A percentile compares a stretch with the other conserved stretches of the same genome.
These are phyloP conservation scores for Dactylellina drechsleri DNA, from an alignment of 2,329 filamentous ascomycete species.

Conservation along the genomic window DNA sequence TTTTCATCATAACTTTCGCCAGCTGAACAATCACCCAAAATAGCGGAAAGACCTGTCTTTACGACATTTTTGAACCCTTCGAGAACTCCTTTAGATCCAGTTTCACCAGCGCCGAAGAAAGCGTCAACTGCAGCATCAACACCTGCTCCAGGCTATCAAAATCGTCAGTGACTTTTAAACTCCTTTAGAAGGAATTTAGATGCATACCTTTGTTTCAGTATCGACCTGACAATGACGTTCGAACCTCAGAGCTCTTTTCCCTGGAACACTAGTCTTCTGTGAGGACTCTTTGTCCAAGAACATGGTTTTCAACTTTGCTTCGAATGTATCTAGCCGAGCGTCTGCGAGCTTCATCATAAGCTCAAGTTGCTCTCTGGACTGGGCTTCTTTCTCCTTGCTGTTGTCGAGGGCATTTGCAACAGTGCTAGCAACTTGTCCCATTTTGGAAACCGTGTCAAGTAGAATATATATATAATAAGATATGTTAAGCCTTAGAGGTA, in stretches of 20 bases:
- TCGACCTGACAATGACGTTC: background rate
- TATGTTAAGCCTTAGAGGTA: no score
- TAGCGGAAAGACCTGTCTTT: background rate
- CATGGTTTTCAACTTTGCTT: background rate
- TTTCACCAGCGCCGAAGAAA: background rate
- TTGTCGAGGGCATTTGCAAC: conserved; percentile 1
- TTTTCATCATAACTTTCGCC: conserved; percentile 3
- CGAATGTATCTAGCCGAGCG: background rate
- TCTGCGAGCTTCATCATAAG: conserved; percentile 7
- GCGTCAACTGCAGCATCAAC: background rate
- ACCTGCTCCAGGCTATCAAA: background rate
- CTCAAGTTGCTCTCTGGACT: background rate
- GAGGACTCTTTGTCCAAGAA: background rate
- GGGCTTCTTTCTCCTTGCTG: conserved; percentile 2
- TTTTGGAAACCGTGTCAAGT: background rate
- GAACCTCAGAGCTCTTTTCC: conserved; percentile 1
- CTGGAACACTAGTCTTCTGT: conserved; percentile 6
- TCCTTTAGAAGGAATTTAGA: background rate
- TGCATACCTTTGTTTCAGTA: background rate
- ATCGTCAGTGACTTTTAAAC: background rate
- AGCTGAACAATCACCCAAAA: background rate
- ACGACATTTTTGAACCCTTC: background rate
- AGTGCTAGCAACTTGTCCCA: background rate
- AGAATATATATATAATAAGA: no score
- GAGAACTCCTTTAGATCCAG: background rate